phyloP scores from a whole-genome alignment of 306 rosid species.

The Spatholobus suberectus region DNA sequence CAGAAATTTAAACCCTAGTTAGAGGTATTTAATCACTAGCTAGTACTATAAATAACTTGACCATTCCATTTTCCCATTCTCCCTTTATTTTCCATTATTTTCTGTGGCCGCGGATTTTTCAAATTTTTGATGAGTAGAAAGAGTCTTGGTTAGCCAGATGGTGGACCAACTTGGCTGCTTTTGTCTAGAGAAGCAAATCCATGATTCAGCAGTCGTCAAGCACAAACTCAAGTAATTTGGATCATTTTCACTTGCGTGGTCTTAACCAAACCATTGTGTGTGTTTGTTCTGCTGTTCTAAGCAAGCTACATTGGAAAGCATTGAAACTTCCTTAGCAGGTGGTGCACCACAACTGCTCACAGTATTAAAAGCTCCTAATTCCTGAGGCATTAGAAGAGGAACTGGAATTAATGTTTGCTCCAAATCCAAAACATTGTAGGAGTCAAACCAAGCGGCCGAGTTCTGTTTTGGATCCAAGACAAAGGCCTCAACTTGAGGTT shows the following conservation, averaged over 20 bases:
- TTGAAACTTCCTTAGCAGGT: slow-evolving; percentile 24
- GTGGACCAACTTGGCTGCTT: slow-evolving; percentile 11
- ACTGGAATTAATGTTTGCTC: slow-evolving; percentile 8
- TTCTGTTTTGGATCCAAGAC: not conserved
- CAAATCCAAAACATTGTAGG: slow-evolving; percentile 8
- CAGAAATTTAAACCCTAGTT: slow-evolving; percentile 15
- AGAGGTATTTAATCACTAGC: not conserved
- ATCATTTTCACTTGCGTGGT: slow-evolving; percentile 25
- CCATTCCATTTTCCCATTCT: not conserved
- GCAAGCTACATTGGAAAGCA: slow-evolving; percentile 12
- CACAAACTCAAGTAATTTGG: slow-evolving; percentile 18
- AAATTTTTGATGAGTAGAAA: slow-evolving; percentile 1
- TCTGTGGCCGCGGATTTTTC: not conserved
- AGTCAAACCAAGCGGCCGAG: slow-evolving; percentile 19
- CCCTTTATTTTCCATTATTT: not conserved
- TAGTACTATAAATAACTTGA: slow-evolving; percentile 18
- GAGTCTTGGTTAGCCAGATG: not conserved
- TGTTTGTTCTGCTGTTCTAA: slow-evolving; percentile 19
- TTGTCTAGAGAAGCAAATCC: slow-evolving; percentile 21
- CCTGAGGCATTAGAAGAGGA: slow-evolving; percentile 28
- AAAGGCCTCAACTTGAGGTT: slow-evolving; percentile 33
- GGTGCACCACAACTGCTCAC: slow-evolving; percentile 23
- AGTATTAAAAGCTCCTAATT: slow-evolving; percentile 21
- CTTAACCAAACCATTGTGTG: slow-evolving; percentile 23
- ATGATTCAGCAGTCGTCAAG: slow-evolving; percentile 26